Evolutionary conservation across 495 filamentous ascomycete species (phyloP), one percentile per base, ranked within the genome.

Genomic region (Baudoinia panamericana): DNA sequence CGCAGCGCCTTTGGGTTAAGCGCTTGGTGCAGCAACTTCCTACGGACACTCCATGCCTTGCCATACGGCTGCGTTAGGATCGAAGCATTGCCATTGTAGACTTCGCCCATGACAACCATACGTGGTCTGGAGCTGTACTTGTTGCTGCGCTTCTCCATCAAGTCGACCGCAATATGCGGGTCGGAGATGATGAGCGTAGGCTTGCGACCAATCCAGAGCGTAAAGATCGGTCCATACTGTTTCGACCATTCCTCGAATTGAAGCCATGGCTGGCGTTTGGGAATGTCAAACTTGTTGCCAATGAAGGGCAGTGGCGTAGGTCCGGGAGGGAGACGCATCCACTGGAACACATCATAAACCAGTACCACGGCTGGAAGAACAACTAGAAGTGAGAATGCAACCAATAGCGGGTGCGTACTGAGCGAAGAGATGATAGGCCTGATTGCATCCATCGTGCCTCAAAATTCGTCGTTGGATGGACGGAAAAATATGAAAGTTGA

Each of bases 141-240:
- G 23, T 58, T 61, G 24, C 64, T 66, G 20, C 68, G 54, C 46
- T 69, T 71, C 42, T 75, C 70, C 48, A 75, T 58, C 25, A 74
- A 52, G 18, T 73, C 71, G 35, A 62, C 68, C n/a, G 74, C 73
- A 12, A 75, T 65, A 11, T 73, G 63, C 0, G 74, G 72, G 17
- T 78, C 75, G 1, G 70, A 75, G 22, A 80, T 63, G 33, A 79
- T 63, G 37, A 81, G 68, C 20, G 76, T 80, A 1, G 74, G 72
- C 15, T 66, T 64, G 4, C 73, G 65, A 0, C 77, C 76, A 37
- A 75, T 64, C 66, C 75, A 76, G 7, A 81, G 61, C 4, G 75
- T 78, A 43, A 74, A 71, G 3, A 76, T 72, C 21, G 70, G 69
- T 17, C 72, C 72, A 46, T 73, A 71, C 30, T 54, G 51, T 36